Percentiles rank a stretch among this genome's conserved stretches.
Conservation (phyloP, 192 early-diverging fungal species). For the Backusella macrospora region DNA sequence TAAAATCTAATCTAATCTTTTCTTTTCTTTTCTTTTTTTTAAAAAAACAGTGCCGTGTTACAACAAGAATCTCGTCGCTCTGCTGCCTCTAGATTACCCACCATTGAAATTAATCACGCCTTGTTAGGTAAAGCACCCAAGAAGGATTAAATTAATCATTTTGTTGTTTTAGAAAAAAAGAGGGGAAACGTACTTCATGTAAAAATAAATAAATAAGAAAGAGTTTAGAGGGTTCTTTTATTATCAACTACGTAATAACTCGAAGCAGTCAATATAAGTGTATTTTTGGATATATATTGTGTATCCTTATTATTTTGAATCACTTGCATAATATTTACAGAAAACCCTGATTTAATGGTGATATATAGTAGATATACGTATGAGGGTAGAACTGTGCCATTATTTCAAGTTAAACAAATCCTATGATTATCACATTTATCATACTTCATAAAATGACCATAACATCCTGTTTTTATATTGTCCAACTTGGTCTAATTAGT, state of each 20-base stretch:
- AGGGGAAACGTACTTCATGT: not conserved
- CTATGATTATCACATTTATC: no score
- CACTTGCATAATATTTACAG: no score
- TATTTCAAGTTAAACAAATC: no score
- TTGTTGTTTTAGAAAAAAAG: not conserved
- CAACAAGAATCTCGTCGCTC: conserved; percentile 63
- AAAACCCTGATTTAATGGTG: no score
- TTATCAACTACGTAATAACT: not conserved
- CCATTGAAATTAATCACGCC: conserved; percentile 44
- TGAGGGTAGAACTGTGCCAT: no score
- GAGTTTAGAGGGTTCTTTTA: not conserved
- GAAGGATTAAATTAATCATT: conserved; percentile 15
- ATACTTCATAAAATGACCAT: no score
- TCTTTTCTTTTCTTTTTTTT: conserved; percentile 22
- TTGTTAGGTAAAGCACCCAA: conserved; percentile 39
- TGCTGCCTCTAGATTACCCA: conserved; percentile 54
- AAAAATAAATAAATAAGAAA: conserved; percentile 1
- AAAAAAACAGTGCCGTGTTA: conserved; percentile 52
- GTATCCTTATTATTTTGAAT: no score
- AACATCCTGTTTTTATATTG: no score
- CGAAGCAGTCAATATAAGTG: not conserved
- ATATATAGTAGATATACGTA: no score
- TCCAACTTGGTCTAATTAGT: no score
- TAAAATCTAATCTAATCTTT: not conserved
- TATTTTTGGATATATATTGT: no score